phyloP scores from a whole-genome alignment of 2,329 filamentous ascomycete genomes.

The Monosporascus sp. region DNA sequence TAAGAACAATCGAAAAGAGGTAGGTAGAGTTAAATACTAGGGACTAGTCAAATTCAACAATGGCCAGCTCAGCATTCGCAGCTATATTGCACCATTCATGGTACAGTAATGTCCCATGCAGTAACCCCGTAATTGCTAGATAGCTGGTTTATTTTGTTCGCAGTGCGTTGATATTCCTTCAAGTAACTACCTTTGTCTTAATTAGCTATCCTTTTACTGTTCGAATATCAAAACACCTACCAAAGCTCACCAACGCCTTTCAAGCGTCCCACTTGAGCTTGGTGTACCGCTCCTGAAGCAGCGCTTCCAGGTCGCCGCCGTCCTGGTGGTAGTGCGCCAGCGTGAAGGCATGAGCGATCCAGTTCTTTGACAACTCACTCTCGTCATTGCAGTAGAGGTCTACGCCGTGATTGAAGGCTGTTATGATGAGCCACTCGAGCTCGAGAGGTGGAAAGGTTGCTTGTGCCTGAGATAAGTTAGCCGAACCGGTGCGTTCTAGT shows the following conservation, averaged over 20 bases:
- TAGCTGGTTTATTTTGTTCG: too few relatives aligned
- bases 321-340: constrained; percentile 57
- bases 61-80: too few relatives aligned
- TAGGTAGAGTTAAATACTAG: background rate
- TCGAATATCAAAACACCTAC: background rate
- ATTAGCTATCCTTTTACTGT: too few relatives aligned
- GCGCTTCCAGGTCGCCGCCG: constrained; percentile 37
- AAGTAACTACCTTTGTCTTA: too few relatives aligned
- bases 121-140: too few relatives aligned
- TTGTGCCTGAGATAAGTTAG: constrained; percentile 26
- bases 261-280: constrained; percentile 30
- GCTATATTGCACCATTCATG: too few relatives aligned
- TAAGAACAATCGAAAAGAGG: background rate
- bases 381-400: constrained; percentile 57
- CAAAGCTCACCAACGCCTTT: too few relatives aligned
- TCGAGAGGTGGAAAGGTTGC: constrained; percentile 59
- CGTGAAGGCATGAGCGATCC: constrained; percentile 59
- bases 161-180: too few relatives aligned
- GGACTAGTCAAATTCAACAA: too few relatives aligned
- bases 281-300: constrained; percentile 40
- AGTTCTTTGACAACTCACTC: constrained; percentile 49
- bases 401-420: constrained; percentile 64
- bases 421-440: constrained; percentile 69
- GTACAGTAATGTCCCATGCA: too few relatives aligned
- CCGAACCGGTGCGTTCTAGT: background rate